A percentile compares a stretch with the other conserved stretches of the same genome.
Conservation (phyloP, 148 eudicot genomes). For the Camellia sinensis region DNA sequence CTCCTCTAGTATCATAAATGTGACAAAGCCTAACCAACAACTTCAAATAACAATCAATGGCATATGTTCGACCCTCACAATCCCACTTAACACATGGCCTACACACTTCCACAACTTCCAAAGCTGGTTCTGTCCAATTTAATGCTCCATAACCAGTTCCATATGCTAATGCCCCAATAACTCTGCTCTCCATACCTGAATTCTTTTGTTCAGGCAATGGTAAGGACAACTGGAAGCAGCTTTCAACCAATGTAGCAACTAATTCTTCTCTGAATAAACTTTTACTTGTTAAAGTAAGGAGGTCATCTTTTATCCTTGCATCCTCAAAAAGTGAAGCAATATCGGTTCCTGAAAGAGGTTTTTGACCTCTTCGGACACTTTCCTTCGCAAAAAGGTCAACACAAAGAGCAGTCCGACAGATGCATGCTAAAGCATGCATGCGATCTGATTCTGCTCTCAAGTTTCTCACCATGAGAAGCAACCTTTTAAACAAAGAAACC, state of each 20-base stretch:
- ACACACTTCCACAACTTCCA: conserved; percentile 99
- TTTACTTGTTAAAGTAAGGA: conserved; percentile 74
- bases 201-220: conserved; percentile 96
- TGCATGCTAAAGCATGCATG: conserved; percentile 99
- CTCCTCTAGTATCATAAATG: conserved; percentile 96
- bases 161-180: conserved; percentile 97
- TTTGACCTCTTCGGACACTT: conserved; percentile 89
- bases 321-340: conserved; percentile 94
- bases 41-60: conserved; percentile 94
- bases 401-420: conserved; percentile 92
- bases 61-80: conserved; percentile 96
- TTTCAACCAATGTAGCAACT: conserved; percentile 94
- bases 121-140: conserved; percentile 96
- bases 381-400: conserved; percentile 97
- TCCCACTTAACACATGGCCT: conserved; percentile 98
- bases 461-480: conserved; percentile 97
- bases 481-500: conserved; percentile 86
- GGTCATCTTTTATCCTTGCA: conserved; percentile 74
- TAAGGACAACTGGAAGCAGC: conserved; percentile 94
- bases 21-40: conserved; percentile 95
- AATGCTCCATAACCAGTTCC: conserved; percentile 99
- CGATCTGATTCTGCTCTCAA: conserved; percentile 98
- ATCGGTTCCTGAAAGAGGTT: conserved; percentile 93
- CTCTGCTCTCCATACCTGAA: conserved; percentile 98
- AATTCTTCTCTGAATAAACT: conserved; percentile 95